Conservation (phyloP, 2,329 filamentous ascomycete genomes). For the Nemania sp. region DNA sequence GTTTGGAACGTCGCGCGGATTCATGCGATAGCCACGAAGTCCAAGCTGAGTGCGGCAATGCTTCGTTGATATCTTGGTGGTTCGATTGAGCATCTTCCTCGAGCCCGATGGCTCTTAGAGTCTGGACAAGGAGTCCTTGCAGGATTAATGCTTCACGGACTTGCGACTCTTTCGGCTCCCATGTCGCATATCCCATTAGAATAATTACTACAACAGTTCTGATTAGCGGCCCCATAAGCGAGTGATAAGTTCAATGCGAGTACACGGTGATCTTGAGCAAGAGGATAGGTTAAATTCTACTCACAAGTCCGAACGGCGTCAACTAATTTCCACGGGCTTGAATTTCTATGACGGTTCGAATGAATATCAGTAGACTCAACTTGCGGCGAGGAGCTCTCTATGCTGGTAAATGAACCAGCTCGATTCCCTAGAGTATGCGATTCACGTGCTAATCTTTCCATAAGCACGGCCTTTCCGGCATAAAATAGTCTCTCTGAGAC, state of each 20-base stretch:
- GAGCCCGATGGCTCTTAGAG: slow-evolving; percentile 2
- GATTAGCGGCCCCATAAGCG: background rate
- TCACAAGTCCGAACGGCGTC: no score
- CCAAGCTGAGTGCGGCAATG: slow-evolving; percentile 1
- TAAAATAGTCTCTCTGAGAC: slow-evolving; percentile 12
- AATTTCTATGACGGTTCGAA: no score
- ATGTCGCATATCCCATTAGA: slow-evolving; percentile 11
- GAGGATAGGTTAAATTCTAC: no score
- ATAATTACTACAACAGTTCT: background rate
- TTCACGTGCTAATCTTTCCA: background rate
- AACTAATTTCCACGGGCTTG: no score
- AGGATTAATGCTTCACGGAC: background rate
- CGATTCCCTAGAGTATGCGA: background rate
- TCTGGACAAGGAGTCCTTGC: background rate
- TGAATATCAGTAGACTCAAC: no score
- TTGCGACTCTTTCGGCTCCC: slow-evolving; percentile 1
- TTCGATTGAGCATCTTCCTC: slow-evolving; percentile 7
- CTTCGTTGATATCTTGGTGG: background rate
- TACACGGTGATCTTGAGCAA: no score
- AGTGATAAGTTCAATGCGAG: no score
- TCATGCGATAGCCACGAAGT: slow-evolving; percentile 1
- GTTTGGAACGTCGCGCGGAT: slow-evolving; percentile 1
- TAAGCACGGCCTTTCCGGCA: background rate
- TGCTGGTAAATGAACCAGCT: no score
- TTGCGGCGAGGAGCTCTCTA: no score